Evolutionary conservation across 2,329 filamentous ascomycete species (phyloP), one percentile per base, ranked within the genome.

Genomic region (Bisporella sp.): DNA sequence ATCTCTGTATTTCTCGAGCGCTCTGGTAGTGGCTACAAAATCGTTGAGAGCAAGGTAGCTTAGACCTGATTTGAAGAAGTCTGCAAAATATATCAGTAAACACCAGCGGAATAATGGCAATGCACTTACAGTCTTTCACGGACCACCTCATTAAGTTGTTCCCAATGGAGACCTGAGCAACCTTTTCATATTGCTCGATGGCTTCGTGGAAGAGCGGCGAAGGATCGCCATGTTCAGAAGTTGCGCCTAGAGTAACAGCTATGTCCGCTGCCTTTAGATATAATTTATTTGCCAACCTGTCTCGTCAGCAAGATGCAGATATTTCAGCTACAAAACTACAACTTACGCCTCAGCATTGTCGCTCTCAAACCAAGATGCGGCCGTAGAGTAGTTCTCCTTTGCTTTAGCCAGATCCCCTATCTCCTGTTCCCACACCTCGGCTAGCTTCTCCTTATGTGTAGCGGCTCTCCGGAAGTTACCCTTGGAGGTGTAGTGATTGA

Each of bases 131-230:
- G 58, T 96, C 90, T 71, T 96, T 97, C 57, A 97, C 89, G 45
- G 82, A 89, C 81, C 89, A 95, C 66, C 85, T 87, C 87, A 95
- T 92, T 52, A 96, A 75, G 68, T 95, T 93, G 74, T 95, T 96
- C 69, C 84, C 84, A 62, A 96, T 83, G 35, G 85, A 86, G 41
- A 80, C 78, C 51, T 80, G 77, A 41, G 89, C 87, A 45, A 96
- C 89, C 63, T 85, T 84, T 68, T 97, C 92, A 71, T 87, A 96
- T 59, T 84, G 78, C 56, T 85, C 78, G 60, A 91, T 89, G 50
- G 89, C 81, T 69, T 85, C 89, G 73, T 84, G 84, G 73, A 95
- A 96, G 3, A 21, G 21, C 21, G 21, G 21, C 21, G 21, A 21
- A 21, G 21, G 21, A 21, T 21, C 21, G 21, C 21, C 21, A 21